These are phyloP conservation scores for Diaporthe amygdali DNA, from an alignment of 2,329 filamentous ascomycete species.

Conservation along the genomic window DNA sequence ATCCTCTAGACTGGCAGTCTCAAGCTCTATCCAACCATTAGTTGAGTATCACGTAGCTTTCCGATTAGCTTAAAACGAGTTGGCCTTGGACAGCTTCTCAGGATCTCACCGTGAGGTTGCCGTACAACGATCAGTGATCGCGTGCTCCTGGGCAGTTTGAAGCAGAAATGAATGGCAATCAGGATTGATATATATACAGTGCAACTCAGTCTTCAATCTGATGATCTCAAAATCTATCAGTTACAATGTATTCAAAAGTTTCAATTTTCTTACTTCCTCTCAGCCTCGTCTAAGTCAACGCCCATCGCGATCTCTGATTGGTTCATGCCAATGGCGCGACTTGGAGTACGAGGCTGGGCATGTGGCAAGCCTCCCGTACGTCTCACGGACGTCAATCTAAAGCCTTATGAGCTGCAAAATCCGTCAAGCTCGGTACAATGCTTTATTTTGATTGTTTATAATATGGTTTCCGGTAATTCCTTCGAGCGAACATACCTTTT, in stretches of 20 bases:
- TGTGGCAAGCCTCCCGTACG: not conserved
- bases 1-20: too few relatives aligned
- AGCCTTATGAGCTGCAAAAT: not conserved
- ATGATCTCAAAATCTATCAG: not conserved
- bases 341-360: not conserved
- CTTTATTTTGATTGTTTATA: too few relatives aligned
- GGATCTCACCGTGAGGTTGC: too few relatives aligned
- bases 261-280: not conserved
- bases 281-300: not conserved
- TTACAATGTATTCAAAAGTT: not conserved
- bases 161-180: not conserved
- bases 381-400: not conserved
- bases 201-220: not conserved
- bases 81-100: not conserved
- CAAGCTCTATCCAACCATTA: too few relatives aligned
- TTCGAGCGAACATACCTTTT: too few relatives aligned
- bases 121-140: not conserved
- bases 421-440: too few relatives aligned
- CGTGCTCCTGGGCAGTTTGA: not conserved
- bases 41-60: not conserved
- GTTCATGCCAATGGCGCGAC: not conserved
- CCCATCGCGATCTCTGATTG: not conserved
- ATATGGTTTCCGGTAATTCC: too few relatives aligned
- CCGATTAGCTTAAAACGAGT: not conserved
- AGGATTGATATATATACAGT: not conserved